Evolutionary conservation across 768 basidiomycete species (phyloP).

Genomic region (Psilocybe subaeruginosa): DNA sequence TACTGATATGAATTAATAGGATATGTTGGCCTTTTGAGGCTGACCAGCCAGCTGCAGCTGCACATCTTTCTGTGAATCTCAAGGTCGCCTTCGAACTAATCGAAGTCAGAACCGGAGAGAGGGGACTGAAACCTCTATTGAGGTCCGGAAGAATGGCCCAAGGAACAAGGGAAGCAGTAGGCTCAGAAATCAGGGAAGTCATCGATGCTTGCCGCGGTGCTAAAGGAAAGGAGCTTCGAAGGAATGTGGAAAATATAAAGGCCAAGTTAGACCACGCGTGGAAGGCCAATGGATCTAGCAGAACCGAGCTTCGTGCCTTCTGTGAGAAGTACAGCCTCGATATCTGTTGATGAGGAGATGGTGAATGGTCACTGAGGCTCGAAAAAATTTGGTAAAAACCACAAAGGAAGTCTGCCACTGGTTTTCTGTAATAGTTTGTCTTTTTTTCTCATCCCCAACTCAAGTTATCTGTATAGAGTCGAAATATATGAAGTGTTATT

Average conservation of each 20-base stretch:
- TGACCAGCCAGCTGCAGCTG: conserved; percentile 12
- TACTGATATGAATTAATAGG: background rate
- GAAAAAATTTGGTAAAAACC: no score
- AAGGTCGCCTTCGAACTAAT: conserved; percentile 16
- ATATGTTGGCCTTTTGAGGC: conserved; percentile 17
- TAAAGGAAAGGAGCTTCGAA: conserved; percentile 1
- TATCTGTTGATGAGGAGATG: background rate
- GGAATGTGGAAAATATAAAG: background rate
- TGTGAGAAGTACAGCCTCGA: background rate
- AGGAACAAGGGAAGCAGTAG: conserved; percentile 15
- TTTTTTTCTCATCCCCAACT: no score
- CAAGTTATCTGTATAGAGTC: no score
- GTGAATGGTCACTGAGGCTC: no score
- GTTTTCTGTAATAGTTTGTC: no score
- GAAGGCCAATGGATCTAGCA: conserved; percentile 6
- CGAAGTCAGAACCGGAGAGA: conserved; percentile 14
- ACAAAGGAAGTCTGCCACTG: no score
- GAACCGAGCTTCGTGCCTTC: conserved; percentile 8
- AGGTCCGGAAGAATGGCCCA: conserved; percentile 7
- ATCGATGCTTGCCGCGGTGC: conserved; percentile 9
- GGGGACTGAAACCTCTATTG: conserved; percentile 11
- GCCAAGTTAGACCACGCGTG: conserved; percentile 8
- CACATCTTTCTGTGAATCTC: conserved; percentile 7
- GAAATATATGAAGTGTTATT: no score
- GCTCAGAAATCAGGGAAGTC: conserved; percentile 9